Evolutionary conservation across 2,329 filamentous ascomycete species (phyloP).

Genomic region (Fonsecaea erecta): DNA sequence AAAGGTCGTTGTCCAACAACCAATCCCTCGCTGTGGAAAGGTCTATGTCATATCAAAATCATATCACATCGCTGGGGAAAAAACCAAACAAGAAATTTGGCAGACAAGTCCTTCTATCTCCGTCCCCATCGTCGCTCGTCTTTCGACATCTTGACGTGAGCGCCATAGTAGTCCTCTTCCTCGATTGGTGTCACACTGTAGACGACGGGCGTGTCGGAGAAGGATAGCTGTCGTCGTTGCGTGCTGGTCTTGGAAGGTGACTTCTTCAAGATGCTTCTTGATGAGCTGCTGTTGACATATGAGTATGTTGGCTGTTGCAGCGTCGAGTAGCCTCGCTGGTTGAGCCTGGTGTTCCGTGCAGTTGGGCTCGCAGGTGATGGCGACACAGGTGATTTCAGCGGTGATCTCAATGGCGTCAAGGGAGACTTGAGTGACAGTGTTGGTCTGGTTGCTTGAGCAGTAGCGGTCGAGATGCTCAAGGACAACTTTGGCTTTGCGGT

Average conservation of each 20-base stretch:
- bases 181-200: slow-evolving; percentile 56
- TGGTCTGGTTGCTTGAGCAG: slow-evolving; percentile 42
- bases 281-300: slow-evolving; percentile 51
- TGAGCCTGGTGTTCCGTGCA: slow-evolving; percentile 45
- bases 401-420: slow-evolving; percentile 45
- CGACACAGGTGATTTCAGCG: slow-evolving; percentile 51
- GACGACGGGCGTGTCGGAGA: slow-evolving; percentile 50
- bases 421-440: slow-evolving; percentile 52
- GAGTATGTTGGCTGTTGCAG: slow-evolving; percentile 47
- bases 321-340: slow-evolving; percentile 47
- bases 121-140: slow-evolving; percentile 54
- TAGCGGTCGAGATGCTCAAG: slow-evolving; percentile 49
- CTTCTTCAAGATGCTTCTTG: slow-evolving; percentile 57
- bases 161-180: slow-evolving; percentile 55
- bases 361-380: slow-evolving; percentile 50
- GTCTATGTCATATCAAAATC: slow-evolving; percentile 8
- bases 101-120: slow-evolving; percentile 37
- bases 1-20: slow-evolving; percentile 1
- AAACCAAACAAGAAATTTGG: slow-evolving; percentile 8
- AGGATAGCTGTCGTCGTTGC: slow-evolving; percentile 48
- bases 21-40: background rate
- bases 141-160: slow-evolving; percentile 50
- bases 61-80: slow-evolving; percentile 16
- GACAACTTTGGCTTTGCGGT: slow-evolving; percentile 53
- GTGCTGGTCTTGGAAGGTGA: slow-evolving; percentile 33